Evolutionary conservation across 2,329 filamentous ascomycete species (phyloP).

Genomic region (Emericellopsis cladophorae): DNA sequence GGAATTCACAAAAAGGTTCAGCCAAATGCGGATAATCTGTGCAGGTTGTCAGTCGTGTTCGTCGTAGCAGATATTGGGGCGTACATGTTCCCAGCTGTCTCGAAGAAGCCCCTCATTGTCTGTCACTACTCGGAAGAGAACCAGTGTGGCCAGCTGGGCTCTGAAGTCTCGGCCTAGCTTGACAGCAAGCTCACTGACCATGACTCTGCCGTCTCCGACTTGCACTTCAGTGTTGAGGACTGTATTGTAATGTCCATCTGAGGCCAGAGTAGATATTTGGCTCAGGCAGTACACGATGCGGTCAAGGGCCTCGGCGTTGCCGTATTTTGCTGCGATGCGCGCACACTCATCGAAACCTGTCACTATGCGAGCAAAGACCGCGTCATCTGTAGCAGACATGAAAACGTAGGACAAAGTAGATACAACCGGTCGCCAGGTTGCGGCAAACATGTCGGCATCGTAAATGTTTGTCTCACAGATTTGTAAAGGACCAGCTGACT

Average conservation of each 20-base stretch:
- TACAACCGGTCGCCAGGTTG: constrained; percentile 90
- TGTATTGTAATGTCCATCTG: constrained; percentile 66
- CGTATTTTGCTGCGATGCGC: constrained; percentile 77
- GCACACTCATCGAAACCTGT: constrained; percentile 95
- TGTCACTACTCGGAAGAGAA: constrained; percentile 86
- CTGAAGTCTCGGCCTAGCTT: constrained; percentile 90
- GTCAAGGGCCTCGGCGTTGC: constrained; percentile 75
- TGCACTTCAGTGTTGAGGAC: constrained; percentile 91
- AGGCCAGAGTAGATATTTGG: constrained; percentile 78
- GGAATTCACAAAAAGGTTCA: constrained; percentile 94
- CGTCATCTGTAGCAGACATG: constrained; percentile 94
- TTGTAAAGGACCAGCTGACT: constrained; percentile 58
- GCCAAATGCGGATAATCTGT: constrained; percentile 78
- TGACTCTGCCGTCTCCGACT: constrained; percentile 80
- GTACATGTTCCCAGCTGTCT: constrained; percentile 68
- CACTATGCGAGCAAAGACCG: constrained; percentile 87
- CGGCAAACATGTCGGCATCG: constrained; percentile 94
- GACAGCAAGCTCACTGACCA: constrained; percentile 97
- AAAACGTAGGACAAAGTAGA: constrained; percentile 96
- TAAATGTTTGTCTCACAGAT: constrained; percentile 87
- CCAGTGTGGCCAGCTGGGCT: constrained; percentile 83
- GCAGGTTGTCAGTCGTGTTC: constrained; percentile 21
- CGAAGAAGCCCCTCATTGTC: constrained; percentile 69
- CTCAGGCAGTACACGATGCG: constrained; percentile 85
- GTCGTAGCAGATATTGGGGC: not conserved